A percentile compares a stretch with the other conserved stretches of the same genome.
These are phyloP conservation scores for Paecilomyces sp. DNA, from an alignment of 2,329 filamentous ascomycete species.

Conservation along the genomic window DNA sequence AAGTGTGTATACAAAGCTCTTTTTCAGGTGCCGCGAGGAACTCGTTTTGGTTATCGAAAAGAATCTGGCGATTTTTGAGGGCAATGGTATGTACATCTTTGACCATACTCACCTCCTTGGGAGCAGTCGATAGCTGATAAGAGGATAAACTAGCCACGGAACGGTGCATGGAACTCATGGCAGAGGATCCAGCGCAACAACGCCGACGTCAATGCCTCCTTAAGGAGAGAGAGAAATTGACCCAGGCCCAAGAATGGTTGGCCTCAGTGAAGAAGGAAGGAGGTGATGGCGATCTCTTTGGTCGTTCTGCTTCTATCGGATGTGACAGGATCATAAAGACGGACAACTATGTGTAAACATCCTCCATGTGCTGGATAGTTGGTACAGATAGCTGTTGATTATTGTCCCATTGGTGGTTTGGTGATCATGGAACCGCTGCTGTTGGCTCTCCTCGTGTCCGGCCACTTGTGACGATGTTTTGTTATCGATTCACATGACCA, in stretches of 20 bases:
- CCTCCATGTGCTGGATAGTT: neutral
- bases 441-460: neutral
- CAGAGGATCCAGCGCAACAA: constrained; percentile 28
- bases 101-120: neutral
- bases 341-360: neutral
- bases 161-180: constrained; percentile 29
- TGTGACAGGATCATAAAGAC: neutral
- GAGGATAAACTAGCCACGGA: constrained; percentile 18
- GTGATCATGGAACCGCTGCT: neutral
- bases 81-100: constrained; percentile 19
- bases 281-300: constrained; percentile 3
- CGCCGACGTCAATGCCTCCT: constrained; percentile 19
- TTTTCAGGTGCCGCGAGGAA: constrained; percentile 25
- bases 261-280: constrained; percentile 9
- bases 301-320: neutral
- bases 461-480: neutral
- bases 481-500: neutral
- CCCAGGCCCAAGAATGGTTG: constrained; percentile 27
- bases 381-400: neutral
- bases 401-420: neutral
- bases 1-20: constrained; percentile 27
- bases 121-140: neutral
- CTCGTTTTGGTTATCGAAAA: constrained; percentile 22
- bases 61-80: constrained; percentile 20
- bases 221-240: constrained; percentile 26